Conservation (phyloP, 345 rosid species). For the Brassica carinata region DNA sequence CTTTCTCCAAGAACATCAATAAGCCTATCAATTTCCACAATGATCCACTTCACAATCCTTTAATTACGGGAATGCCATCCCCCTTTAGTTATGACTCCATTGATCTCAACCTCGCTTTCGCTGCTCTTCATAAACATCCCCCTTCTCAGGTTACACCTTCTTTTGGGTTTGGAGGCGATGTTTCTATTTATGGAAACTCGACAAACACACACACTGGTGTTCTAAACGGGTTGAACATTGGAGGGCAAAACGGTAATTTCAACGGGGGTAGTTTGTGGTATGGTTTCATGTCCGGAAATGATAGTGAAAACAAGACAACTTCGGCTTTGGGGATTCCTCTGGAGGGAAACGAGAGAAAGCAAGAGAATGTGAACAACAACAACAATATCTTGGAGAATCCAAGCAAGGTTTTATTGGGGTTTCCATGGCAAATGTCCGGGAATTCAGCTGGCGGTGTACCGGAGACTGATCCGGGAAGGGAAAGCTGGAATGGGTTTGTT, state of each 20-base stretch:
- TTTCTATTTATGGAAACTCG: constrained; percentile 51
- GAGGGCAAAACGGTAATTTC: constrained; percentile 44
- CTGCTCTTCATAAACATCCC: constrained; percentile 61
- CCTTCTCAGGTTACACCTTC: constrained; percentile 42
- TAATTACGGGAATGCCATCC: constrained; percentile 44
- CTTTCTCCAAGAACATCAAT: constrained; percentile 47
- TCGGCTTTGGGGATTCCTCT: constrained; percentile 41
- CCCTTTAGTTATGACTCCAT: constrained; percentile 56
- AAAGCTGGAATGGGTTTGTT: constrained; percentile 55
- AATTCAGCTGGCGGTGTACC: constrained; percentile 42
- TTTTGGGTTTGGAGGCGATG: constrained; percentile 54
- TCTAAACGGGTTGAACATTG: constrained; percentile 47
- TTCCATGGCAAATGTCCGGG: constrained; percentile 78
- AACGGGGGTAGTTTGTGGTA: constrained; percentile 45
- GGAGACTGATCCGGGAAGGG: constrained; percentile 51
- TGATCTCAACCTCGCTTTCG: constrained; percentile 79
- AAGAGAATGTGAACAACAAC: constrained; percentile 47
- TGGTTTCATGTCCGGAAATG: constrained; percentile 44
- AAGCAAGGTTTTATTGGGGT: constrained; percentile 56
- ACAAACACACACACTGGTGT: constrained; percentile 23
- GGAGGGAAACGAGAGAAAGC: constrained; percentile 51
- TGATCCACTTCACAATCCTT: constrained; percentile 42
- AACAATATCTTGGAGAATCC: constrained; percentile 42
- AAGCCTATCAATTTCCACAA: constrained; percentile 41
- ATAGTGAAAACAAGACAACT: constrained; percentile 24